Evolutionary conservation across 2,329 filamentous ascomycete species (phyloP).

Genomic region (Phoma sp.): DNA sequence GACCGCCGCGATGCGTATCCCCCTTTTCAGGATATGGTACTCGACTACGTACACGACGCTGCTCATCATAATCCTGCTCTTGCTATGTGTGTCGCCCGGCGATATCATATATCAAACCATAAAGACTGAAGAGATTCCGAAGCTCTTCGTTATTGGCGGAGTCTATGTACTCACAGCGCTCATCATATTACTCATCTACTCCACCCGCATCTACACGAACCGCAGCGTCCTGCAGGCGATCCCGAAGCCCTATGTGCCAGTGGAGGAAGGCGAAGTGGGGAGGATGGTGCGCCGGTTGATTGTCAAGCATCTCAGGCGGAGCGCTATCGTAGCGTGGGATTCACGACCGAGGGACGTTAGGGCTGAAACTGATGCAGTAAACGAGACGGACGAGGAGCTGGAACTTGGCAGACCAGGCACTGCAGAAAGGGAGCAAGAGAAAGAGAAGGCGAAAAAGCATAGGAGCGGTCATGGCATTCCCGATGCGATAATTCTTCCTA

Average conservation of each 20-base stretch:
- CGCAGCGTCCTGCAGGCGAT: slow-evolving; percentile 79
- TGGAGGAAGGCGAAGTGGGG: slow-evolving; percentile 83
- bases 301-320: slow-evolving; percentile 72
- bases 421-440: slow-evolving; percentile 39
- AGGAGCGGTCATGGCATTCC: slow-evolving; percentile 30
- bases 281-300: slow-evolving; percentile 79
- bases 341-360: slow-evolving; percentile 69
- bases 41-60: slow-evolving; percentile 77
- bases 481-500: slow-evolving; percentile 44
- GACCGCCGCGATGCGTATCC: slow-evolving; percentile 50
- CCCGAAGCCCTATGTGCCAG: slow-evolving; percentile 83
- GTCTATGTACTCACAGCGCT: slow-evolving; percentile 75
- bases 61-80: slow-evolving; percentile 71
- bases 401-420: slow-evolving; percentile 26
- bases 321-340: slow-evolving; percentile 81
- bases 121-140: slow-evolving; percentile 69
- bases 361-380: slow-evolving; percentile 46
- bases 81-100: slow-evolving; percentile 80
- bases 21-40: slow-evolving; percentile 81
- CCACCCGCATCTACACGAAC: slow-evolving; percentile 84
- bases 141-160: slow-evolving; percentile 81
- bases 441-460: slow-evolving; percentile 35
- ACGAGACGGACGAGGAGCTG: slow-evolving; percentile 19
- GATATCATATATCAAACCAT: slow-evolving; percentile 80
- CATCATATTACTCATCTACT: slow-evolving; percentile 77